These are phyloP conservation scores for Fusarium torreyae DNA, from an alignment of 2,329 filamentous ascomycete species.

Conservation along the genomic window DNA sequence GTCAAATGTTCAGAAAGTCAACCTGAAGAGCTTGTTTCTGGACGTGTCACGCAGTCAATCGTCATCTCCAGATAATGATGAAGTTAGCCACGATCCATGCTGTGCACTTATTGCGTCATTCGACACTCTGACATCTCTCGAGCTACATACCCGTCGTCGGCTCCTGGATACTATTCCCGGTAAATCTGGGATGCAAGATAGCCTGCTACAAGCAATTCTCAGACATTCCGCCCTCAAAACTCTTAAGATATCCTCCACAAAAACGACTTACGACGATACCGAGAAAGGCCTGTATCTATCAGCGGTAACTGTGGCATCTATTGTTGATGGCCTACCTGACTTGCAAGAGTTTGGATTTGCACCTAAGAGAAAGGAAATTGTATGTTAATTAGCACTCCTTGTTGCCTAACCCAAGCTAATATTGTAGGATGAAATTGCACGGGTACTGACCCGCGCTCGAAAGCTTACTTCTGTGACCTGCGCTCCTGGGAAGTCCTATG, in stretches of 20 bases:
- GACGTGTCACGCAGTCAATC: too few relatives aligned
- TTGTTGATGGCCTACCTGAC: constrained; percentile 25
- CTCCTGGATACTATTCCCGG: background rate
- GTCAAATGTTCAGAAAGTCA: too few relatives aligned
- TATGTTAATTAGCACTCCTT: background rate
- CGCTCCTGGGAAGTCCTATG: background rate
- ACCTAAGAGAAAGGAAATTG: constrained; percentile 24
- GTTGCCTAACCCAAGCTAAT: background rate
- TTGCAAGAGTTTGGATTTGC: constrained; percentile 28
- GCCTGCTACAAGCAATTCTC: constrained; percentile 26
- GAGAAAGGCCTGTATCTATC: constrained; percentile 28
- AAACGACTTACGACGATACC: background rate
- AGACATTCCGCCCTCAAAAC: constrained; percentile 24
- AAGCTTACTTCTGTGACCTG: background rate
- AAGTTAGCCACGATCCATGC: too few relatives aligned
- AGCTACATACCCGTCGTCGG: too few relatives aligned
- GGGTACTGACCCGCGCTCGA: constrained; percentile 1
- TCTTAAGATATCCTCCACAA: constrained; percentile 18
- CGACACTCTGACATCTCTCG: too few relatives aligned
- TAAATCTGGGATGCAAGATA: constrained; percentile 16
- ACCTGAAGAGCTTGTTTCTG: too few relatives aligned
- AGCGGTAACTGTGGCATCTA: constrained; percentile 8
- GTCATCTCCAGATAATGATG: too few relatives aligned
- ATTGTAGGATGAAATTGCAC: constrained; percentile 21
- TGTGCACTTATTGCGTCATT: too few relatives aligned